These are phyloP conservation scores for Claviceps lovelessii DNA, from an alignment of 2,329 filamentous ascomycete genomes.

Conservation along the genomic window DNA sequence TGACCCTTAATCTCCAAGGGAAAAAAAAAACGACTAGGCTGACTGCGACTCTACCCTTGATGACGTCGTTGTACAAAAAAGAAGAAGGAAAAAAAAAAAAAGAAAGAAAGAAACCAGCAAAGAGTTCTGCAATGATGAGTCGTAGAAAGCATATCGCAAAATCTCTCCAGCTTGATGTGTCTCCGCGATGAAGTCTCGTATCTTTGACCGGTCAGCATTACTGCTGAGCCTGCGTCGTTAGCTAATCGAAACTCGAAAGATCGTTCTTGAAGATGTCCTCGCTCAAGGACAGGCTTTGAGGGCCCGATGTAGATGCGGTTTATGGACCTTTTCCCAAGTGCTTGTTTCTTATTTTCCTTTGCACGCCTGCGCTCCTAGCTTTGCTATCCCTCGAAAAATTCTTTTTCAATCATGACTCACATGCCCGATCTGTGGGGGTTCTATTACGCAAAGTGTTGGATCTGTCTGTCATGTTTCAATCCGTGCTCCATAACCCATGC, in stretches of 20 bases:
- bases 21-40: background rate
- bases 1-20: no score
- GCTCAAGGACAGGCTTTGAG: background rate
- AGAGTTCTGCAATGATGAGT: no score
- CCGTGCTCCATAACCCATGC: background rate
- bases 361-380: no score
- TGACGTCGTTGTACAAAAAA: background rate
- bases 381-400: background rate
- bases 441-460: background rate
- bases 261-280: background rate
- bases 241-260: background rate
- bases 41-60: background rate
- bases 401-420: background rate
- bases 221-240: background rate
- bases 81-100: no score
- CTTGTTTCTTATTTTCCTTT: no score
- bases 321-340: background rate
- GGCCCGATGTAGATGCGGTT: background rate
- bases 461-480: background rate
- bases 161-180: background rate
- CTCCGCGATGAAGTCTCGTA: background rate
- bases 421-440: background rate
- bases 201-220: background rate
- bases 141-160: background rate
- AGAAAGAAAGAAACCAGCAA: background rate